Evolutionary conservation across 2,329 filamentous ascomycete genomes (phyloP), one percentile per base, ranked within the genome.

Genomic region (Coniella vitis): DNA sequence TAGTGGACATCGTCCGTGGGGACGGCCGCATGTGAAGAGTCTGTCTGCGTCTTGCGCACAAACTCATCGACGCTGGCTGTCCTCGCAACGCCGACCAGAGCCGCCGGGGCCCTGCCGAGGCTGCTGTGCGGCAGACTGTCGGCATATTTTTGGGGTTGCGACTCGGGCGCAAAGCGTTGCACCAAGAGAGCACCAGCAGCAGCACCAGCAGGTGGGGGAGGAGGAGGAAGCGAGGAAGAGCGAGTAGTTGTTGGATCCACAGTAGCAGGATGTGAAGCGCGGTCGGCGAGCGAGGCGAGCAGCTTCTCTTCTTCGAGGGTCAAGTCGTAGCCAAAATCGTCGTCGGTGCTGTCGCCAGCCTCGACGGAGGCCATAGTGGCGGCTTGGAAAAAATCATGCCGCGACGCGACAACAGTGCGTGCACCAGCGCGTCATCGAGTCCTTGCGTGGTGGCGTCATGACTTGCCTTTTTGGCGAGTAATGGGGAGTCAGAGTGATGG

Each of bases 301-400:
- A 69, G 53, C 36, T 68, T 56, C 51, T 76, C 73, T 25, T 76
- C 73, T 22, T 76, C 72, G 1, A 61, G 54, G 3, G 71, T 69
- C 38, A 74, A 62, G 54, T 75, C 69, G 56, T 72, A 74, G 49
- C 65, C 69, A 59, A 71, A 75, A 38, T 74, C 70, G 55, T 62
- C 65, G 54, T 71, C 67, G 53, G 25, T 29, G 10, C 60, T 64
- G 52, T 68, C 65, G 36, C 38, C 45, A 43, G 54, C 56, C 35
- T 25, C 19, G 37, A 17, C 14, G 25, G 47, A 43, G 47, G 53
- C 53, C 53, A 53, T 51, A 8, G 43, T 20, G 50, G 53, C 51
- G 39, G 31, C 41, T 31, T 22, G 32, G 16, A n/a, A 10, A 16
- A 10, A 40, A 22, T 51, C 52, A 54, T 52, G 20, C 48, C 52